Evolutionary conservation across 257 asterid genomes (phyloP).

Genomic region (Echites panduratus): DNA sequence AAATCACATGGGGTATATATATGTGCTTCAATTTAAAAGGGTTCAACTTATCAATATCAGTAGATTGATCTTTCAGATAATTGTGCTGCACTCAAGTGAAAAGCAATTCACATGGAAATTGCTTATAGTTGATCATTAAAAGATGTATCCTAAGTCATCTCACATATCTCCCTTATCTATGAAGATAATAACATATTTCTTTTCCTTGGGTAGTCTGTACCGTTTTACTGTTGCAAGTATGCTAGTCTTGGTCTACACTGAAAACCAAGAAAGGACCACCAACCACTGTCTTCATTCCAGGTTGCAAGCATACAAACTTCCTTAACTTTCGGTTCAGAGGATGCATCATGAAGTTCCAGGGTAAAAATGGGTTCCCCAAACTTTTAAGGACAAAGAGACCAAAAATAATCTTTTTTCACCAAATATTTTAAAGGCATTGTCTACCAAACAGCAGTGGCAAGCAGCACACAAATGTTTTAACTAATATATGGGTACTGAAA

Average conservation of each 20-base stretch:
- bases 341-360: background rate
- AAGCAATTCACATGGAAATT: background rate
- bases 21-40: background rate
- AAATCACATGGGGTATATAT: too few relatives aligned
- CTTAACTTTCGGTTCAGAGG: background rate
- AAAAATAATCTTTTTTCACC: background rate
- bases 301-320: background rate
- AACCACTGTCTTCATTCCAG: background rate
- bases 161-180: background rate
- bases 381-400: background rate
- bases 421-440: background rate
- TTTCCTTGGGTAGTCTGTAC: background rate
- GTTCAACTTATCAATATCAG: background rate
- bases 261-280: background rate
- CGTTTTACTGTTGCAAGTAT: background rate
- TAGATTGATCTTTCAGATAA: background rate
- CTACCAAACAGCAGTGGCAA: background rate
- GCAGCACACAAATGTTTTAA: background rate
- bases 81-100: background rate
- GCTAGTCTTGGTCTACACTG: background rate
- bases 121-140: background rate
- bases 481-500: background rate
- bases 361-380: background rate
- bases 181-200: background rate
- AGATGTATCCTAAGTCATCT: background rate